These are phyloP conservation scores for Apiotrichum sp. DNA, from an alignment of 1,284 basidiomycete genomes.

Conservation along the genomic window DNA sequence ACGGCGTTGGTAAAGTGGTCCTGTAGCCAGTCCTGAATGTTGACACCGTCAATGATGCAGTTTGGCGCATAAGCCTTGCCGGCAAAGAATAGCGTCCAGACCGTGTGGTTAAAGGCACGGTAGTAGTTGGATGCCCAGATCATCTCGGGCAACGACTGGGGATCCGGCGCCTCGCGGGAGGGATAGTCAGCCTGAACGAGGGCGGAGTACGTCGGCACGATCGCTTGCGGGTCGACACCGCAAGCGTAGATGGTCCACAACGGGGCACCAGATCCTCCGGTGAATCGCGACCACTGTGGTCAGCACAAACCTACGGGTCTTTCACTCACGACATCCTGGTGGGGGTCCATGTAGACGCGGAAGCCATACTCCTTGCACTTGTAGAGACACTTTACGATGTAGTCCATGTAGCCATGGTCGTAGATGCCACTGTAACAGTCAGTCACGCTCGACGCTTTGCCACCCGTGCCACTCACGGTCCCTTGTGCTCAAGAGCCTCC, in stretches of 20 bases:
- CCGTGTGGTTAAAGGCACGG: conserved; percentile 75
- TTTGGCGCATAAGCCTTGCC: conserved; percentile 83
- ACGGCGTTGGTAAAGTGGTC: conserved; percentile 75
- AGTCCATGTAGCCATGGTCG: conserved; percentile 88
- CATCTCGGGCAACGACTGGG: conserved; percentile 78
- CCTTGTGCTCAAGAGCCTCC: conserved; percentile 89
- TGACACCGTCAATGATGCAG: conserved; percentile 82
- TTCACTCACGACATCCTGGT: conserved; percentile 82
- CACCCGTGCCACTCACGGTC: conserved; percentile 63
- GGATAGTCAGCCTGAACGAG: conserved; percentile 88
- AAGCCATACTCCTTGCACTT: conserved; percentile 96
- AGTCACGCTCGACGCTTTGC: neutral
- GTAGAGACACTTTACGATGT: conserved; percentile 74
- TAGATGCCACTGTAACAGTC: conserved; percentile 64
- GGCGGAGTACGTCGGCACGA: conserved; percentile 77
- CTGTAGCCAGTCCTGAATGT: conserved; percentile 93
- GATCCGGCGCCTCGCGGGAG: conserved; percentile 54
- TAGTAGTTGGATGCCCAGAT: conserved; percentile 96
- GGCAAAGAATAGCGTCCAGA: conserved; percentile 93
- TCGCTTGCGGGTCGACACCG: conserved; percentile 78
- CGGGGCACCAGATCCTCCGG: conserved; percentile 91
- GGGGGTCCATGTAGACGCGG: conserved; percentile 88
- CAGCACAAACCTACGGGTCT: neutral
- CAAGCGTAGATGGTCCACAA: conserved; percentile 91
- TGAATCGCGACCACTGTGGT: conserved; percentile 88